Evolutionary conservation across 1,284 basidiomycete genomes (phyloP), one percentile per base, ranked within the genome.

Genomic region (Fomitopsis palustris): DNA sequence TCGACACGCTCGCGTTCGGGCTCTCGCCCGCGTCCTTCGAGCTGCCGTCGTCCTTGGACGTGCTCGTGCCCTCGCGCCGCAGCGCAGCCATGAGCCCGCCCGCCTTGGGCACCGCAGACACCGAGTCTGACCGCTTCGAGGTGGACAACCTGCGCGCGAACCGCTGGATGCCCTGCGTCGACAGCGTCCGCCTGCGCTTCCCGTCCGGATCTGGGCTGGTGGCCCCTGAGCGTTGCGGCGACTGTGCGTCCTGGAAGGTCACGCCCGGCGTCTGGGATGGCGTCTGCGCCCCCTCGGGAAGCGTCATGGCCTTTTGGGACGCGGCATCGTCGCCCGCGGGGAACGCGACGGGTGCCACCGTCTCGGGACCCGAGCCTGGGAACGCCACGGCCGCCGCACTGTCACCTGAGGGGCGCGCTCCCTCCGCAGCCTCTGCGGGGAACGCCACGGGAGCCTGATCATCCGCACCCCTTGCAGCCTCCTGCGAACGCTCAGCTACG

Each of bases 161-260:
- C 31, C 88, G 81, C 71, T 92, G 89, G 78, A 92, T 89, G 68
- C 92, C 92, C 72, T 92, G 90, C 25, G 89, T 88, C 12, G 88
- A 86, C 58, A 89, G 58, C 55, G 71, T 90, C 27, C 89, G 81
- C 69, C 87, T 88, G 59, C 88, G 80, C 76, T 90, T 91, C 52
- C 83, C 83, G 66, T 90, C 88, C n/a, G 80, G 69, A 2, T 88
- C 87, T 1, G 81, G 81, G 42, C 39, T 47, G 67, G 90, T 88
- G 7, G 90, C 84, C 17, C 82, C 83, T 49, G 79, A 80, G 35
- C 75, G 74, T 8, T 69, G 65, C 35, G 76, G 70, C 16, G 75
- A 68, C 38, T 69, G 60, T n/a, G 69, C 63, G 27, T 72, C 68
- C 61, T 74, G 73, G 69, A 79, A 79, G 23, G 75, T 77, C 37